phyloP scores from a whole-genome alignment of 2,329 filamentous ascomycete species.

The Boeremia lycopersici region DNA sequence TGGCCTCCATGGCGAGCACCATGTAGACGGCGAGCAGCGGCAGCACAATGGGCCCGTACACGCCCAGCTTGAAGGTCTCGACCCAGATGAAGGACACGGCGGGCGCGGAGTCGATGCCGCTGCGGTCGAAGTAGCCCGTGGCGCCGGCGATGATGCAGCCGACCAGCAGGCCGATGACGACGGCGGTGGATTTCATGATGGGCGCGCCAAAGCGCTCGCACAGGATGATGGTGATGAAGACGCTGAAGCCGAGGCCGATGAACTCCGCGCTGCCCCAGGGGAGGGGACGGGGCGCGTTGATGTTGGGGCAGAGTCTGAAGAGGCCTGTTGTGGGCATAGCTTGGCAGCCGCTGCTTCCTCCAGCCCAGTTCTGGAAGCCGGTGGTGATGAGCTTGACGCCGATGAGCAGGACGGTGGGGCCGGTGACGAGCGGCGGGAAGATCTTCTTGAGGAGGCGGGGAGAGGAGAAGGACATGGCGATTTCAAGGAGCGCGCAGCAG shows the following conservation, averaged over 20 bases:
- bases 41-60: constrained; percentile 76
- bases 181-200: constrained; percentile 81
- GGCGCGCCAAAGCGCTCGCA: constrained; percentile 82
- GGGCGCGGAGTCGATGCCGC: constrained; percentile 73
- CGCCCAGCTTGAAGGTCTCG: constrained; percentile 72
- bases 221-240: constrained; percentile 79
- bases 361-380: constrained; percentile 79
- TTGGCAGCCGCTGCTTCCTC: constrained; percentile 67
- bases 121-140: constrained; percentile 77
- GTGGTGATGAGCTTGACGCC: constrained; percentile 74
- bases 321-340: constrained; percentile 55
- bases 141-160: constrained; percentile 82
- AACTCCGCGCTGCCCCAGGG: constrained; percentile 81
- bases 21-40: constrained; percentile 69
- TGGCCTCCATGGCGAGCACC: constrained; percentile 78
- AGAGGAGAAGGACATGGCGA: constrained; percentile 76
- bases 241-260: constrained; percentile 78
- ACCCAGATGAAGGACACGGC: constrained; percentile 79
- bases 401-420: constrained; percentile 71
- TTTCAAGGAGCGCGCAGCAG: constrained; percentile 64
- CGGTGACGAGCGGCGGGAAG: constrained; percentile 78
- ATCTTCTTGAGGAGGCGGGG: constrained; percentile 71
- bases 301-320: constrained; percentile 65
- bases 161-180: constrained; percentile 74
- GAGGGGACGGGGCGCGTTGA: constrained; percentile 71